phyloP scores from a whole-genome alignment of 345 rosid genomes.

The Salix purpurea region DNA sequence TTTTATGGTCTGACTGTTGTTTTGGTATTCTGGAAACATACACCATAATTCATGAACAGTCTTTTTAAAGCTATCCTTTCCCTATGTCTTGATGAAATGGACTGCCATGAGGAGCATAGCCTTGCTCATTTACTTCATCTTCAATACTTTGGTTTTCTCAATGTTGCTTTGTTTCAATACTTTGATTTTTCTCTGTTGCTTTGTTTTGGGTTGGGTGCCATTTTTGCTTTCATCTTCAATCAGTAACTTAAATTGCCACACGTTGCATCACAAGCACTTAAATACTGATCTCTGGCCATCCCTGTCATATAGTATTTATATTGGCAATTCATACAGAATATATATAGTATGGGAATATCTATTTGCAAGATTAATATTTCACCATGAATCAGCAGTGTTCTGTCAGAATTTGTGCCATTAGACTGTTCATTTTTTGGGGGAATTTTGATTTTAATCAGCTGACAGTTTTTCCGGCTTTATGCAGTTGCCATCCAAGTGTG shows the following conservation, averaged over 20 bases:
- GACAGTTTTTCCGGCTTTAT: background rate
- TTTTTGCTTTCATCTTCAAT: background rate
- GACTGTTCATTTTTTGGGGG: no score
- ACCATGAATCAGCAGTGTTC: background rate
- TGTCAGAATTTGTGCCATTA: no score
- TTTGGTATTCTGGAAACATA: background rate
- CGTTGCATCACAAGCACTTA: background rate
- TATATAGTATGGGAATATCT: background rate
- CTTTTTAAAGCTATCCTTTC: background rate
- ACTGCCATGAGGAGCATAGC: background rate
- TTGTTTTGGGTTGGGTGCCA: background rate
- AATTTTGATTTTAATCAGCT: background rate
- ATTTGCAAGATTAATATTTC: background rate
- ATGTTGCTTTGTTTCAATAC: background rate
- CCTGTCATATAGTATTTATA: background rate
- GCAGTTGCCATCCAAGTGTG: constrained; percentile 2
- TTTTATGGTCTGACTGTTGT: background rate
- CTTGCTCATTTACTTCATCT: background rate
- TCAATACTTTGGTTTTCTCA: background rate
- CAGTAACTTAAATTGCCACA: background rate
- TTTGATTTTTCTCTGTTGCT: background rate
- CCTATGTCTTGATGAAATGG: background rate
- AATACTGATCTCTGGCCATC: background rate
- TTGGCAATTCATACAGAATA: background rate
- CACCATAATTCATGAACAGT: background rate